Conservation (phyloP, 164 flowering plant species). For the Piper longum region DNA sequence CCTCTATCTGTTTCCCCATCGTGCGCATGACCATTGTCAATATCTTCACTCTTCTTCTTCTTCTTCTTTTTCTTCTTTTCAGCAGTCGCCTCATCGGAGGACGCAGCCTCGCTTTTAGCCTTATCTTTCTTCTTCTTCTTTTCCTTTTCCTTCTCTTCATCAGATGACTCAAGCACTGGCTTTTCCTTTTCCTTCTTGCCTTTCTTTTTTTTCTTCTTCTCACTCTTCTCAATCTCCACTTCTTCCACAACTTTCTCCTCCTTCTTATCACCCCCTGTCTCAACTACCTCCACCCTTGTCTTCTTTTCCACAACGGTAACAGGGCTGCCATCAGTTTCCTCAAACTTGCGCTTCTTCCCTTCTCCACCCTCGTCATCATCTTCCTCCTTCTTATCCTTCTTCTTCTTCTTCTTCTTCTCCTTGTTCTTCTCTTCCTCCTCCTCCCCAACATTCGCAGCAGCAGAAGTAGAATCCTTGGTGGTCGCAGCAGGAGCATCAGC, state of each 20-base stretch:
- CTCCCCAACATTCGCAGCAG: conserved; percentile 11
- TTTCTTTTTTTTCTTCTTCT: conserved; percentile 5
- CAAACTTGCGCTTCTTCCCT: neutral
- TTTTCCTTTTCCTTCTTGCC: conserved; percentile 2
- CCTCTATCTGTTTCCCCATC: conserved; percentile 2
- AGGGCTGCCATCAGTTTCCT: conserved; percentile 1
- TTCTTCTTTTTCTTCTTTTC: neutral
- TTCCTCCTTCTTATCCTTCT: conserved; percentile 20
- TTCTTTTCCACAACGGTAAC: conserved; percentile 3
- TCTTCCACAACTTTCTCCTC: neutral
- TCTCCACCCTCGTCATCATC: conserved; percentile 9
- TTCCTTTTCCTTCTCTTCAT: neutral
- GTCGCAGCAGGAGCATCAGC: conserved; percentile 10
- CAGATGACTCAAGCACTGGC: neutral
- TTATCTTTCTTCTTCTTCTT: conserved; percentile 5
- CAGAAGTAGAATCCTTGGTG: conserved; percentile 7
- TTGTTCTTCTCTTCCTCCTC: conserved; percentile 3
- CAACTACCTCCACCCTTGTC: neutral
- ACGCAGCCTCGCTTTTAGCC: neutral
- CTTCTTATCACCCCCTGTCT: conserved; percentile 2
- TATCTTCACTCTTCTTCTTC: neutral
- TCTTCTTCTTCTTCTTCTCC: conserved; percentile 11
- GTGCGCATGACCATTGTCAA: neutral
- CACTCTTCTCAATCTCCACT: conserved; percentile 1
- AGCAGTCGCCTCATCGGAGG: neutral